Conservation (phyloP, 495 filamentous ascomycete species). For the Hypomontagnella submonticulosa region DNA sequence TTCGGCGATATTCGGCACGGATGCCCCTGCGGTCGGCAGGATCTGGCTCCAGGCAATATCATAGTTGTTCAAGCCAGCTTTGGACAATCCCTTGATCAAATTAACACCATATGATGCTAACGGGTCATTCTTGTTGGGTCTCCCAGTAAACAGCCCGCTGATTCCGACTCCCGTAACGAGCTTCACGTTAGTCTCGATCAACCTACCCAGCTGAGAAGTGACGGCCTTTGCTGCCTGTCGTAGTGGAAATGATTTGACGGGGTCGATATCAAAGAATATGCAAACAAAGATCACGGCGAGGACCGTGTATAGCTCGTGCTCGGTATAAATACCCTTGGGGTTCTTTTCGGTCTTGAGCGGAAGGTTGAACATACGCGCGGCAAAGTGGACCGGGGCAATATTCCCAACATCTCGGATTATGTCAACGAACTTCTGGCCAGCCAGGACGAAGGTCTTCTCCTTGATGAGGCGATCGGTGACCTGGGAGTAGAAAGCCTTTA, state of each 20-base stretch:
- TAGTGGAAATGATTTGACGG: slow-evolving; percentile 65
- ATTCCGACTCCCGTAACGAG: slow-evolving; percentile 66
- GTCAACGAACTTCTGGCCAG: slow-evolving; percentile 75
- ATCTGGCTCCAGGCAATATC: slow-evolving; percentile 82
- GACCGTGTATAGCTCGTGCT: slow-evolving; percentile 82
- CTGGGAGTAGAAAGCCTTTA: slow-evolving; percentile 73
- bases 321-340: slow-evolving; percentile 76
- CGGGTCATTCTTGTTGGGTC: slow-evolving; percentile 59
- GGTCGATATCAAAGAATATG: slow-evolving; percentile 62
- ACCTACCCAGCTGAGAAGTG: slow-evolving; percentile 58
- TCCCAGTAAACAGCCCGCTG: slow-evolving; percentile 59
- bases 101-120: slow-evolving; percentile 75
- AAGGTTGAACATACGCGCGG: slow-evolving; percentile 75
- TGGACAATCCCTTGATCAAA: slow-evolving; percentile 75
- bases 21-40: slow-evolving; percentile 55
- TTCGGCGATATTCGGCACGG: slow-evolving; percentile 76
- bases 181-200: slow-evolving; percentile 67
- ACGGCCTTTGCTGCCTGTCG: slow-evolving; percentile 71
- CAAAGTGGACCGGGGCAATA: slow-evolving; percentile 76
- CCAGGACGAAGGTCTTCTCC: slow-evolving; percentile 68
- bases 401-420: slow-evolving; percentile 82
- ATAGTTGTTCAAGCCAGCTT: slow-evolving; percentile 69
- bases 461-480: slow-evolving; percentile 72
- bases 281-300: slow-evolving; percentile 71
- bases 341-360: slow-evolving; percentile 77